Evolutionary conservation across 768 basidiomycete species (phyloP).

Genomic region (Mycena haematopus): DNA sequence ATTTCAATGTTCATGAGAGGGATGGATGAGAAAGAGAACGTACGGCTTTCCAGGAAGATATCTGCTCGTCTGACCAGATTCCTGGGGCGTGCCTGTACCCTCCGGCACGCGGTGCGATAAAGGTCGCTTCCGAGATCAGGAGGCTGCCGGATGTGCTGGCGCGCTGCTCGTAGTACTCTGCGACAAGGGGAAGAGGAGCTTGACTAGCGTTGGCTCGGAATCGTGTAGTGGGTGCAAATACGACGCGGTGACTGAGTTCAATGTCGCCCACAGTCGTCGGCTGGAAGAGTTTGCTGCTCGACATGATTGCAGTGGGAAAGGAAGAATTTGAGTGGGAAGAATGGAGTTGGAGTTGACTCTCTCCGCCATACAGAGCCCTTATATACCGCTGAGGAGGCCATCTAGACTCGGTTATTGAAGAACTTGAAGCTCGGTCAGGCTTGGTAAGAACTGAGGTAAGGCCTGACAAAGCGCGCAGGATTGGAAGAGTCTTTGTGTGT

Average conservation of each 20-base stretch:
- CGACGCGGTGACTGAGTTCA: neutral
- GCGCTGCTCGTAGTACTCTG: conserved; percentile 38
- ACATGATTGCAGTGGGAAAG: neutral
- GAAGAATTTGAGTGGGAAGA: no score
- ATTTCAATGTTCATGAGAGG: neutral
- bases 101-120: conserved; percentile 40
- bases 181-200: neutral
- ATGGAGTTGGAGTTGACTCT: no score
- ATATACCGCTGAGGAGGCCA: no score
- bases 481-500: neutral
- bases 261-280: neutral
- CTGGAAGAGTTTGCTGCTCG: conserved; percentile 1
- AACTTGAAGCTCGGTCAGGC: no score
- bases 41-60: conserved; percentile 52
- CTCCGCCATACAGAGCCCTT: no score
- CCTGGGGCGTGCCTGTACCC: conserved; percentile 44
- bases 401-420: no score
- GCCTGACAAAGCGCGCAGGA: no score
- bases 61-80: conserved; percentile 51
- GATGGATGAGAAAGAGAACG: conserved; percentile 4
- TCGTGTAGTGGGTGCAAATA: neutral
- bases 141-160: conserved; percentile 38
- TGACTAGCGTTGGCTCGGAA: neutral
- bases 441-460: no score
- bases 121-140: conserved; percentile 47